These are phyloP conservation scores for Penicillium argentinense DNA, from an alignment of 495 filamentous ascomycete genomes.

Conservation along the genomic window DNA sequence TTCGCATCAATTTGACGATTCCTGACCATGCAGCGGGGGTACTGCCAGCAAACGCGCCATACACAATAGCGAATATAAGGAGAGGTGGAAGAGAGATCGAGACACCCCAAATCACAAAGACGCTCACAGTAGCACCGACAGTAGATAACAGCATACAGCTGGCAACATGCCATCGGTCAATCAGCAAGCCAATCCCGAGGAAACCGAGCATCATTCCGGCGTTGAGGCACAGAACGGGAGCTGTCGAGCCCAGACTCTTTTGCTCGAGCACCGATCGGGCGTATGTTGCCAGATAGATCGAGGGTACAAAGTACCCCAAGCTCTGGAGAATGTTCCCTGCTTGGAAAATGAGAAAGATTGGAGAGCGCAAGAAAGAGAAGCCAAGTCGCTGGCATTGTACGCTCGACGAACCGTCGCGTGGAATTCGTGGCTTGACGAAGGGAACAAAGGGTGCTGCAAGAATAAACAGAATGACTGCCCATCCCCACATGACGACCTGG, in stretches of 20 bases:
- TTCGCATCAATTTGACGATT: constrained; percentile 50
- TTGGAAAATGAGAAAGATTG: constrained; percentile 50
- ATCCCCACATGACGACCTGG: constrained; percentile 47
- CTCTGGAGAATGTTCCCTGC: constrained; percentile 53
- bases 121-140: constrained; percentile 48
- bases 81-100: constrained; percentile 50
- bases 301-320: constrained; percentile 60
- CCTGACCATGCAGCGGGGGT: constrained; percentile 58
- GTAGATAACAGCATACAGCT: constrained; percentile 54
- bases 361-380: constrained; percentile 43
- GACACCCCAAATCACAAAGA: constrained; percentile 67
- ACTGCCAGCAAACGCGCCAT: constrained; percentile 62
- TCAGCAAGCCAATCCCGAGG: constrained; percentile 54
- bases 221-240: constrained; percentile 53
- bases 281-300: constrained; percentile 59
- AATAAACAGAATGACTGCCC: constrained; percentile 43
- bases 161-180: constrained; percentile 56
- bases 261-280: constrained; percentile 38
- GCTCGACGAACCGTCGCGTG: not conserved
- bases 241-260: constrained; percentile 27
- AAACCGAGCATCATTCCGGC: constrained; percentile 50
- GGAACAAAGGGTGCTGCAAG: constrained; percentile 50
- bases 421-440: constrained; percentile 41
- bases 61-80: constrained; percentile 58
- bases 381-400: too few species aligned